Evolutionary conservation across 2,329 filamentous ascomycete genomes (phyloP).

Genomic region (Fusarium kyushuense): DNA sequence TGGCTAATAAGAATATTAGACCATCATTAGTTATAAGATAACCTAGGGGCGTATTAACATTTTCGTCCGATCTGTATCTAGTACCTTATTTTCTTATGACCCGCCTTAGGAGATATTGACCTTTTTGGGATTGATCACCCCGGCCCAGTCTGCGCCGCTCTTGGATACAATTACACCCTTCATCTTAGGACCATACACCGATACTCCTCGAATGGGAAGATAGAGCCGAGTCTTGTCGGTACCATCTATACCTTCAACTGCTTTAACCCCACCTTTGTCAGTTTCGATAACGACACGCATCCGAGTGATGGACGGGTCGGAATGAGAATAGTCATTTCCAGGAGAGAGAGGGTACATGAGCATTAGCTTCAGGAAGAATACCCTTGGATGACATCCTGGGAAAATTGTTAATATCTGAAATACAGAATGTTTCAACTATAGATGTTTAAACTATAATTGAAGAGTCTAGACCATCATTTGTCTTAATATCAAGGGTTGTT

Average conservation of each 20-base stretch:
- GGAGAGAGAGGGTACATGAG: conserved; percentile 36
- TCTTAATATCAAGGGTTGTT: not conserved
- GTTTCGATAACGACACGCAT: conserved; percentile 43
- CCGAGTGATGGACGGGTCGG: conserved; percentile 1
- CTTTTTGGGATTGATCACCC: conserved; percentile 33
- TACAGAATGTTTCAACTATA: not conserved
- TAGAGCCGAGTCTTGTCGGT: conserved; percentile 28
- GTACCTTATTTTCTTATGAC: too few species aligned
- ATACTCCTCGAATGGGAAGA: conserved; percentile 34
- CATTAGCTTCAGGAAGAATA: not conserved
- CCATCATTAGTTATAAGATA: too few species aligned
- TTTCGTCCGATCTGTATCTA: too few species aligned
- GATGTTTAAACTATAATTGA: not conserved
- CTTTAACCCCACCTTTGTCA: conserved; percentile 26
- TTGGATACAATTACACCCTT: conserved; percentile 31
- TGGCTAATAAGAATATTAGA: too few species aligned
- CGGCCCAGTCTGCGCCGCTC: conserved; percentile 40
- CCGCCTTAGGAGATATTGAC: too few species aligned
- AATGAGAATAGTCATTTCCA: conserved; percentile 28
- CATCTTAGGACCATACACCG: conserved; percentile 31
- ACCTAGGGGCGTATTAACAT: too few species aligned
- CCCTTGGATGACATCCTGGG: conserved; percentile 16
- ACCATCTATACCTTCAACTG: conserved; percentile 25
- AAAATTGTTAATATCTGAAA: too few species aligned
- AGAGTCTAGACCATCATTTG: conserved; percentile 11